Conservation (phyloP, 2,329 filamentous ascomycete species). For the Lasiodiplodia hormozganensis region DNA sequence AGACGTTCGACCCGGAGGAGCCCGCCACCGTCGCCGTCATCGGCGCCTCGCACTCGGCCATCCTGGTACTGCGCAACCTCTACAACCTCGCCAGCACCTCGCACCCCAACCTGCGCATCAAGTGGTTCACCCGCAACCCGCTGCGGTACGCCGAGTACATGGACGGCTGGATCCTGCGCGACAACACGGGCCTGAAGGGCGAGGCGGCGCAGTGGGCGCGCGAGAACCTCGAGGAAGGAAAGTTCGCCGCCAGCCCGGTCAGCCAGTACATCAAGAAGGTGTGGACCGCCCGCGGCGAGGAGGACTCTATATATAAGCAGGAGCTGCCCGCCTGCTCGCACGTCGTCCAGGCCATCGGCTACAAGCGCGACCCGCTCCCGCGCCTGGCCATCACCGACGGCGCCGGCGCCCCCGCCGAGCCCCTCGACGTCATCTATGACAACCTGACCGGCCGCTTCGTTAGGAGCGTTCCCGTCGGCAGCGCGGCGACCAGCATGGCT, state of each 20-base stretch:
- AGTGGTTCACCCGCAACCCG: slow-evolving; percentile 67
- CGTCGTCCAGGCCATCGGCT: slow-evolving; percentile 67
- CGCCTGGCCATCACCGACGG: slow-evolving; percentile 47
- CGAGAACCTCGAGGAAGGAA: slow-evolving; percentile 59
- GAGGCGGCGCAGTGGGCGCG: slow-evolving; percentile 66
- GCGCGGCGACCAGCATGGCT: slow-evolving; percentile 54
- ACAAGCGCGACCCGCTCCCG: slow-evolving; percentile 59
- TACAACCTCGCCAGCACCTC: slow-evolving; percentile 59
- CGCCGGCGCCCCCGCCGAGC: slow-evolving; percentile 40
- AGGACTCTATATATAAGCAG: slow-evolving; percentile 52
- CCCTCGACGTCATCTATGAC: slow-evolving; percentile 38
- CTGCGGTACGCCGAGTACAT: slow-evolving; percentile 68
- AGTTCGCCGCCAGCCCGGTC: slow-evolving; percentile 48
- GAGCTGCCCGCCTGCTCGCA: slow-evolving; percentile 60
- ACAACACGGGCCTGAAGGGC: slow-evolving; percentile 71
- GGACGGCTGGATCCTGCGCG: slow-evolving; percentile 69
- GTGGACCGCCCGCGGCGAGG: slow-evolving; percentile 55
- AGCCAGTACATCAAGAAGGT: slow-evolving; percentile 39
- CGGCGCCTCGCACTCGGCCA: slow-evolving; percentile 68
- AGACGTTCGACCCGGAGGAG: slow-evolving; percentile 46
- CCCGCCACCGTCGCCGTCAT: slow-evolving; percentile 61
- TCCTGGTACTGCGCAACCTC: slow-evolving; percentile 68
- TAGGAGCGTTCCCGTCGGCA: not conserved
- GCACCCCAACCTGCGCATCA: slow-evolving; percentile 62
- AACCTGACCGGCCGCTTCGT: slow-evolving; percentile 43